A percentile compares a stretch with the other conserved stretches of the same genome.
These are phyloP conservation scores for Puccinia novopanici DNA, from an alignment of 1,284 basidiomycete genomes.

Conservation along the genomic window DNA sequence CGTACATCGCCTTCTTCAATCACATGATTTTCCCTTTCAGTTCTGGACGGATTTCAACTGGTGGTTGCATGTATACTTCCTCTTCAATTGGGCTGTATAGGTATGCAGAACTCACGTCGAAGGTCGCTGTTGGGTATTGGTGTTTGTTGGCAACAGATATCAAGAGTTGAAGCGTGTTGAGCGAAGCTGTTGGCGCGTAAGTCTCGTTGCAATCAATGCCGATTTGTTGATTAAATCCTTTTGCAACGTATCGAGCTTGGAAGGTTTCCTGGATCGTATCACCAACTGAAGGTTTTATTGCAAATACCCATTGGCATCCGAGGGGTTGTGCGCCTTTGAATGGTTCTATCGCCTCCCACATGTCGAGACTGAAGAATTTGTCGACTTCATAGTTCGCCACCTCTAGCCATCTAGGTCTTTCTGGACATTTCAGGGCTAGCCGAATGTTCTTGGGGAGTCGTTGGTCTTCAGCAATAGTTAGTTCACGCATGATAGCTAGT, in stretches of 20 bases:
- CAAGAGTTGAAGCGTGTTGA: slow-evolving; percentile 15
- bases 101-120: not conserved
- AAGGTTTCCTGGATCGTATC: no score
- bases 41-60: no score
- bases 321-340: not conserved
- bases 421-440: no score
- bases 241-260: slow-evolving; percentile 13
- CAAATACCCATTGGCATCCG: slow-evolving; percentile 11
- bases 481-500: no score
- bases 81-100: not conserved
- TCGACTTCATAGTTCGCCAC: not conserved
- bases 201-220: slow-evolving; percentile 24
- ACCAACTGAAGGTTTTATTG: not conserved
- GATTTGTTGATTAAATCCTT: slow-evolving; percentile 14
- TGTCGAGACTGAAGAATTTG: not conserved
- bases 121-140: not conserved
- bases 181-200: slow-evolving; percentile 12
- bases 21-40: not conserved
- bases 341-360: not conserved
- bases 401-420: not conserved
- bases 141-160: not conserved
- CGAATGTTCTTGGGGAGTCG: no score
- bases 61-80: no score
- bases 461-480: no score
- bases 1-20: slow-evolving; percentile 34